These are phyloP conservation scores for Entomortierella beljakovae DNA, from an alignment of 192 early-diverging fungal genomes.

Conservation along the genomic window DNA sequence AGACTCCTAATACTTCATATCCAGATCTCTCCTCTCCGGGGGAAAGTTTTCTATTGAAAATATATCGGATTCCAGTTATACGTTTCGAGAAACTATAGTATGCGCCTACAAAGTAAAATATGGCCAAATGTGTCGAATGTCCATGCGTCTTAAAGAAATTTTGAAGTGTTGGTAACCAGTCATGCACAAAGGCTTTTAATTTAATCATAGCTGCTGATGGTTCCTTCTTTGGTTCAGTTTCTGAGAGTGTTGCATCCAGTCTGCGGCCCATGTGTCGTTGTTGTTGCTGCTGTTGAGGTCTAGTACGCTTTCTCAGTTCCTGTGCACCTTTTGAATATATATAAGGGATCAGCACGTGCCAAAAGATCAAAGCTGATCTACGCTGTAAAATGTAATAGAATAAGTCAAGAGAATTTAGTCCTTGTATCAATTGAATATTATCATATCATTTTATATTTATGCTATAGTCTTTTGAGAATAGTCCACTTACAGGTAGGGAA, in stretches of 20 bases:
- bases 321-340: slow-evolving; percentile 48
- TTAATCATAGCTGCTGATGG: slow-evolving; percentile 20
- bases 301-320: slow-evolving; percentile 44
- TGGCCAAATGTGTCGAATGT: slow-evolving; percentile 77
- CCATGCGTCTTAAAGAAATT: slow-evolving; percentile 61
- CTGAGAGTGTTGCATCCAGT: slow-evolving; percentile 36
- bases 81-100: slow-evolving; percentile 89
- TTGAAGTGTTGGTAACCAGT: slow-evolving; percentile 56
- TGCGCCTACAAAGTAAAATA: slow-evolving; percentile 91
- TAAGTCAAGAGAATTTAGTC: slow-evolving; percentile 24
- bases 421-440: too few species aligned
- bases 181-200: slow-evolving; percentile 20
- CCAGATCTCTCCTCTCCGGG: slow-evolving; percentile 78
- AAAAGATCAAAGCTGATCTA: slow-evolving; percentile 56
- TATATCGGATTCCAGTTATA: slow-evolving; percentile 82
- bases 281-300: slow-evolving; percentile 28
- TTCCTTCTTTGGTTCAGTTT: slow-evolving; percentile 26
- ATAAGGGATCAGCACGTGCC: slow-evolving; percentile 59
- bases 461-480: background rate
- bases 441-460: background rate
- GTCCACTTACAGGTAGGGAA: slow-evolving; percentile 48
- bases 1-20: slow-evolving; percentile 88
- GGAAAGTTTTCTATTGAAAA: slow-evolving; percentile 80
- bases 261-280: slow-evolving; percentile 19
- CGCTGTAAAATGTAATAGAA: slow-evolving; percentile 36